Conservation (phyloP, 768 basidiomycete genomes). For the Dacryopinax spathularia region DNA sequence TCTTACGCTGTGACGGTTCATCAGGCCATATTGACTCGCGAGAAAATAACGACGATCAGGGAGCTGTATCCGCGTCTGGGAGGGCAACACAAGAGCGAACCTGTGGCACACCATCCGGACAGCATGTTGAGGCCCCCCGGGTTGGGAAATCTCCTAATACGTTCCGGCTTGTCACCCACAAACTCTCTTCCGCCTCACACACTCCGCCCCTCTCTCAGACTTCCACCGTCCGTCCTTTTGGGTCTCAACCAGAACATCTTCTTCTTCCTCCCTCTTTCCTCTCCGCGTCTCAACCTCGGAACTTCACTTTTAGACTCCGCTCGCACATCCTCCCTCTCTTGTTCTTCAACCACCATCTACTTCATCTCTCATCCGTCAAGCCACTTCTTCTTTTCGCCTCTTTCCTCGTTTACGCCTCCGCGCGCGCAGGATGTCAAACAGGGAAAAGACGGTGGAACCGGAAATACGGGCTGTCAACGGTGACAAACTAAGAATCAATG, state of each 20-base stretch:
- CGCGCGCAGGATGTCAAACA: background rate
- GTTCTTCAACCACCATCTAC: background rate
- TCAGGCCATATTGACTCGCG: background rate
- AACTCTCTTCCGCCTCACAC: background rate
- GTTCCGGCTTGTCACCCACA: background rate
- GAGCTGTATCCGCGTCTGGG: background rate
- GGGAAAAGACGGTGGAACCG: background rate
- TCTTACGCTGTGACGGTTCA: background rate
- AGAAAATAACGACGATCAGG: background rate
- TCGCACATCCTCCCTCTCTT: background rate
- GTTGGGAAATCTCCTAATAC: background rate
- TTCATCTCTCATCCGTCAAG: background rate
- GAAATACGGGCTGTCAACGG: conserved; percentile 1
- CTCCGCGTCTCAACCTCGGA: conserved; percentile 2
- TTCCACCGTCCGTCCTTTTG: background rate
- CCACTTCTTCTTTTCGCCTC: background rate
- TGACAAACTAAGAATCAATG: background rate
- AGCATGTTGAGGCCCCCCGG: conserved; percentile 9
- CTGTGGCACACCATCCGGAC: background rate
- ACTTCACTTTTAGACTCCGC: conserved; percentile 2
- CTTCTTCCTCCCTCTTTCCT: background rate
- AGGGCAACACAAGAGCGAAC: too few species aligned
- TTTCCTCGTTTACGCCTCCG: background rate
- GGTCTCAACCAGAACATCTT: conserved; percentile 1
- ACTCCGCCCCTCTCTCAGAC: background rate